Base-by-base conservation (phyloP, 352 stramenopile species). In the Phytopythium kandeliae region DNA sequence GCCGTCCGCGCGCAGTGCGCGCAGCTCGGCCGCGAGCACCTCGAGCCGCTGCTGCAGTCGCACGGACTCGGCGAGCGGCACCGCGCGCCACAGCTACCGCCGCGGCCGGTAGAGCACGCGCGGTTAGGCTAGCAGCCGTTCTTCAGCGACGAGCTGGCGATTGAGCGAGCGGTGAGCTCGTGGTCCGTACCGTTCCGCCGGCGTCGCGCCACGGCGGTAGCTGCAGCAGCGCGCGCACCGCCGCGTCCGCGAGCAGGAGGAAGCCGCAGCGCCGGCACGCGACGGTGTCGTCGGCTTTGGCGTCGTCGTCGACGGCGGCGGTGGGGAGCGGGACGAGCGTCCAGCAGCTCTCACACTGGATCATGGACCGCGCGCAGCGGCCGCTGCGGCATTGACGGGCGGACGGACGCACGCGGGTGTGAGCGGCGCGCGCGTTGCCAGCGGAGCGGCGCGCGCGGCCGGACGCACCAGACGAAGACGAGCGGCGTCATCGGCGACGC, bases 391-490 rank as follows among this genome's bases (percentile, higher is more conserved):
- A 9, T 31, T 31, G 28, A 31, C 4, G 28, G 9, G 28, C 9
- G 4, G 4, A 31, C n/a, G n/a, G n/a, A n/a, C n/a, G n/a, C n/a
- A n/a, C n/a, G n/a, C n/a, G n/a, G n/a, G n/a, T n/a, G n/a, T n/a
- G n/a, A n/a, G n/a, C n/a, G n/a, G n/a, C n/a, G n/a, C n/a, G n/a
- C n/a, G 28, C 28, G 4, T 31, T 31, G 4, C 28, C 9, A 31
- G 28, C 9, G 4, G 4, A 31, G 28, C 28, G 4, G 9, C 9
- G 28, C 4, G 28, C 9, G 28, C 28, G 4, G 28, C 26, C 11
- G n/a, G 13, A 16, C 47, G 31, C 21, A 52, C 47, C 47, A 52
- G 34, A 44, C 24, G 47, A 35, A 52, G 21, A 52, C 47, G 47
- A 52, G 31, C 47, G 47, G 47, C 8, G 47, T 7, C 16, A 7